These are phyloP conservation scores for Nicotiana knightiana DNA, from an alignment of 257 asterid species.

Conservation along the genomic window DNA sequence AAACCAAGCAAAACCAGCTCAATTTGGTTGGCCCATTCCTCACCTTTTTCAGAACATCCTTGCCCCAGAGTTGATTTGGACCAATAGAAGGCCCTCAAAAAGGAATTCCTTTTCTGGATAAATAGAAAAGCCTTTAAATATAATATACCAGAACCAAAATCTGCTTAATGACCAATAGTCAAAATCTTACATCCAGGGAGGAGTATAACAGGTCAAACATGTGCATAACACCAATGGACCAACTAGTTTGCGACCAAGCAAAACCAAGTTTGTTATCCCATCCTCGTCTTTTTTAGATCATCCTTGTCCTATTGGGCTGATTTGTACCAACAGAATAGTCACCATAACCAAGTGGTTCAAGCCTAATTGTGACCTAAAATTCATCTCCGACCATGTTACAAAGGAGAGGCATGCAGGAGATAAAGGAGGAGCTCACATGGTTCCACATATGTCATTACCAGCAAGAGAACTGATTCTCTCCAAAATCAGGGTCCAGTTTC, in stretches of 20 bases:
- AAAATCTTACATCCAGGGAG: neutral
- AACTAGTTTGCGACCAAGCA: neutral
- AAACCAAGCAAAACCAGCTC: neutral
- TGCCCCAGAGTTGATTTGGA: neutral
- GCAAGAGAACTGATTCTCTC: neutral
- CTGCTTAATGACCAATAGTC: conserved; percentile 11
- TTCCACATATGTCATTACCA: neutral
- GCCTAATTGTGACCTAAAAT: neutral
- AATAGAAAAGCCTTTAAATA: neutral
- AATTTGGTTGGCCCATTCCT: neutral
- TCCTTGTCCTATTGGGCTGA: neutral
- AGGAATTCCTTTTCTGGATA: neutral
- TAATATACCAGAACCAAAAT: neutral
- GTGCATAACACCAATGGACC: neutral
- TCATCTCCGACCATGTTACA: neutral
- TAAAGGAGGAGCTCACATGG: neutral
- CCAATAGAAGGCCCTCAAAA: neutral
- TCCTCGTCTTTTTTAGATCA: neutral
- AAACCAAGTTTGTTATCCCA: neutral
- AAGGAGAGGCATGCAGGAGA: neutral
- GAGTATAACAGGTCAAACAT: neutral
- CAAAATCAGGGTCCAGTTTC: neutral
- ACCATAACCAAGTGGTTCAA: neutral
- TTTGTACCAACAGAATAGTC: neutral
- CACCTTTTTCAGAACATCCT: neutral